These are phyloP conservation scores for Umbilicus rupestris DNA, from an alignment of 164 flowering plant genomes.

Conservation along the genomic window DNA sequence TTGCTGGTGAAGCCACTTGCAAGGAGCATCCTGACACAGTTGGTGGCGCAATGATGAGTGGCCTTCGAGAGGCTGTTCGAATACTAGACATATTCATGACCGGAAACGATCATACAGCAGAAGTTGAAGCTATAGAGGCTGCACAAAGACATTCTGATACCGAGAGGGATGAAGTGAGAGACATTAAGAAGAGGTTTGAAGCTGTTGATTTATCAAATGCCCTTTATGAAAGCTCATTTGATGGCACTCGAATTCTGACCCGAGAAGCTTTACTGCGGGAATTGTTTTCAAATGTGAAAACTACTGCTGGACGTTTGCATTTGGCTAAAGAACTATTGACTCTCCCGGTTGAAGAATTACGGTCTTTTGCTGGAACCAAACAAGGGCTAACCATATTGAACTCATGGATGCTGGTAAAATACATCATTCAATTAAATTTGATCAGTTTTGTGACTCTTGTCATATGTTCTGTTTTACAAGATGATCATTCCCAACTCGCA, in stretches of 20 bases:
- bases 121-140: conserved; percentile 79
- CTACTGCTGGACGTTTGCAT: conserved; percentile 78
- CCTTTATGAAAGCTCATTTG: conserved; percentile 49
- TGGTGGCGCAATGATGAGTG: conserved; percentile 99
- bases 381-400: conserved; percentile 76
- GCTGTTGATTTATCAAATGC: conserved; percentile 66
- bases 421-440: not conserved
- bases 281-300: conserved; percentile 70
- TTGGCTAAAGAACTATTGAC: conserved; percentile 73
- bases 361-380: conserved; percentile 87
- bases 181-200: conserved; percentile 73
- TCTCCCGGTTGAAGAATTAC: conserved; percentile 62
- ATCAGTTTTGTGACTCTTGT: not conserved
- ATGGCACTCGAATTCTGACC: conserved; percentile 38
- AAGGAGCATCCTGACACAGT: conserved; percentile 99
- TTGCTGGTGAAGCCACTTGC: conserved; percentile 99
- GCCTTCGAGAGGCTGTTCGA: conserved; percentile 96
- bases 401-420: conserved; percentile 89
- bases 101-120: conserved; percentile 79
- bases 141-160: conserved; percentile 58
- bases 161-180: conserved; percentile 80
- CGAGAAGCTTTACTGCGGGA: conserved; percentile 60
- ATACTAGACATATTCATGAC: conserved; percentile 67
- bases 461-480: not conserved
- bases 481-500: not conserved